Conservation (phyloP, 495 filamentous ascomycete genomes). For the Aspergillus sparsus region DNA sequence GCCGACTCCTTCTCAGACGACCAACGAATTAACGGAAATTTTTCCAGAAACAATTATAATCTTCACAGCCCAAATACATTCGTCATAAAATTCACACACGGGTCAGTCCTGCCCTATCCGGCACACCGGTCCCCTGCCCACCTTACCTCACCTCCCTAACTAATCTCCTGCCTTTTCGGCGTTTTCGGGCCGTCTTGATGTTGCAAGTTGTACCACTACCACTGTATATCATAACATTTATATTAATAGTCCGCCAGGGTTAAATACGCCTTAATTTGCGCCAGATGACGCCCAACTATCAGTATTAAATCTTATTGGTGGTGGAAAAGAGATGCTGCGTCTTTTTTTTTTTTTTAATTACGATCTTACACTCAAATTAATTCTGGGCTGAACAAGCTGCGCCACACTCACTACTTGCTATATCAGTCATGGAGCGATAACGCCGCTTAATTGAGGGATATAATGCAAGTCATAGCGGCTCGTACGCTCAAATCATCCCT, state of each 20-base stretch:
- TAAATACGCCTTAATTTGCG: too few relatives aligned
- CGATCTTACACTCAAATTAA: too few relatives aligned
- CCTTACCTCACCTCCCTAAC: not conserved
- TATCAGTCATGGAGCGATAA: too few relatives aligned
- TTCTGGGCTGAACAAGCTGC: too few relatives aligned
- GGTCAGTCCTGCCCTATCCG: not conserved
- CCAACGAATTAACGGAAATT: not conserved
- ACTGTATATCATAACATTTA: not conserved
- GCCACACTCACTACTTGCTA: too few relatives aligned
- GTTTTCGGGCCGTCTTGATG: conserved; percentile 2
- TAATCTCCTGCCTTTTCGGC: not conserved
- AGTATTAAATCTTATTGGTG: too few relatives aligned
- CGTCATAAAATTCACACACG: conserved; percentile 7
- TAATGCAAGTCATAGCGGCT: too few relatives aligned
- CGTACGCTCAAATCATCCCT: too few relatives aligned
- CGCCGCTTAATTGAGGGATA: too few relatives aligned
- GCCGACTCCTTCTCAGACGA: not conserved
- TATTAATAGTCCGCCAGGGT: not conserved
- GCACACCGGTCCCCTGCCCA: not conserved
- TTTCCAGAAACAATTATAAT: not conserved
- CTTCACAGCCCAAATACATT: not conserved
- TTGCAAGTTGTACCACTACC: conserved; percentile 4
- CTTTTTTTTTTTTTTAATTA: too few relatives aligned
- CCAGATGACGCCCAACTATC: too few relatives aligned
- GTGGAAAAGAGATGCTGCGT: too few relatives aligned